These are phyloP conservation scores for Abrus precatorius DNA, from an alignment of 306 rosid species.

Conservation along the genomic window DNA sequence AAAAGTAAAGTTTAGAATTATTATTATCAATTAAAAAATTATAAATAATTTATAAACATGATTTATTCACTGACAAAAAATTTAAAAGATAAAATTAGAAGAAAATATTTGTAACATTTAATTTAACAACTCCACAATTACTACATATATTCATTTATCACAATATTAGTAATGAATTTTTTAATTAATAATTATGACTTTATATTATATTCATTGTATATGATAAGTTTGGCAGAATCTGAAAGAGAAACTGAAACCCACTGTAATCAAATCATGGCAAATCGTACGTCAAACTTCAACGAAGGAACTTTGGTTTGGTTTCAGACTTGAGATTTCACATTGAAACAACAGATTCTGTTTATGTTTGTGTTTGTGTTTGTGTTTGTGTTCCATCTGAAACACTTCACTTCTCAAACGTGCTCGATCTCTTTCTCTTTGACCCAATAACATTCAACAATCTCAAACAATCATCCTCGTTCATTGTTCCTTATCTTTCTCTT, in stretches of 20 bases:
- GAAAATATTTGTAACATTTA: neutral
- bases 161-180: too few species aligned
- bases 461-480: neutral
- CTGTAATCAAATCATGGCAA: neutral
- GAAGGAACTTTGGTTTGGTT: conserved; percentile 13
- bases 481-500: neutral
- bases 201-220: too few species aligned
- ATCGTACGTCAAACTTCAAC: neutral
- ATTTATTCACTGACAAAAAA: neutral
- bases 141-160: neutral
- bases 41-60: neutral
- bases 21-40: neutral
- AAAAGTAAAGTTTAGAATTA: neutral
- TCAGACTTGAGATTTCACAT: neutral
- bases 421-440: conserved; percentile 19
- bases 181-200: too few species aligned
- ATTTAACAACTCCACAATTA: neutral
- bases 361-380: too few species aligned
- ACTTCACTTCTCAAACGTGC: neutral
- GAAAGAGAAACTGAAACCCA: neutral
- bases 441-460: neutral
- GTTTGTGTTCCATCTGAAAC: neutral
- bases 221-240: too few species aligned
- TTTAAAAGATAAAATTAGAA: neutral
- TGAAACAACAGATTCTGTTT: neutral